These are phyloP conservation scores for Fusarium sp. DNA, from an alignment of 2,329 filamentous ascomycete genomes.

Conservation along the genomic window DNA sequence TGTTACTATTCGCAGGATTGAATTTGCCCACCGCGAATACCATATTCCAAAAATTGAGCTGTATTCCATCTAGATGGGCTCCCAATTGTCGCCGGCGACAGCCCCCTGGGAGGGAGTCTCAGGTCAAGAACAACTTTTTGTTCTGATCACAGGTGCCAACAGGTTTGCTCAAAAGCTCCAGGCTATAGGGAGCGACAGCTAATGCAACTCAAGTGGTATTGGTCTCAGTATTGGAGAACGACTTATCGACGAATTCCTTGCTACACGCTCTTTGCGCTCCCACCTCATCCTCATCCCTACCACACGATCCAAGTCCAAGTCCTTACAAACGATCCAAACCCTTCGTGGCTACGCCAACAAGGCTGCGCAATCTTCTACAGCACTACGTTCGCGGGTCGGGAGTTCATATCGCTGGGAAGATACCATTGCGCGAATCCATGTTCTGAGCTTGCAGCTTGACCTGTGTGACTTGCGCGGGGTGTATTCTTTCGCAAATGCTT, in stretches of 20 bases:
- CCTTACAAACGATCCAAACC: slow-evolving; percentile 73
- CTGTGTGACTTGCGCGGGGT: slow-evolving; percentile 67
- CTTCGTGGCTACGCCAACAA: slow-evolving; percentile 69
- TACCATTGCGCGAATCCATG: slow-evolving; percentile 63
- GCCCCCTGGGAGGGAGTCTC: slow-evolving; percentile 52
- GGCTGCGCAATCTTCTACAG: slow-evolving; percentile 51
- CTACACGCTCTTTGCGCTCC: slow-evolving; percentile 70
- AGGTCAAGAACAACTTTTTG: slow-evolving; percentile 62
- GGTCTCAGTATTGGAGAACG: slow-evolving; percentile 86
- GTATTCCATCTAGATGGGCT: slow-evolving; percentile 24
- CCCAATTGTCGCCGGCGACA: slow-evolving; percentile 32
- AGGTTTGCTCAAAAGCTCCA: slow-evolving; percentile 64
- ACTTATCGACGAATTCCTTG: slow-evolving; percentile 89
- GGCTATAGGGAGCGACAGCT: neutral
- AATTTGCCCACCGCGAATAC: neutral
- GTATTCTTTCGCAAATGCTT: slow-evolving; percentile 58
- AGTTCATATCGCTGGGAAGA: slow-evolving; percentile 49
- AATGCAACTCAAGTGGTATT: slow-evolving; percentile 72
- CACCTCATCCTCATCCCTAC: slow-evolving; percentile 85
- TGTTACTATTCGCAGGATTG: neutral
- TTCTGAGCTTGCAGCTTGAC: slow-evolving; percentile 68
- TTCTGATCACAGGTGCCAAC: slow-evolving; percentile 87
- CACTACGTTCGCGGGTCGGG: slow-evolving; percentile 53
- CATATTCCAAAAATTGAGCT: neutral
- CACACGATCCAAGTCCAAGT: slow-evolving; percentile 80